phyloP scores from a whole-genome alignment of 495 filamentous ascomycete genomes.

The Neurospora sp. region DNA sequence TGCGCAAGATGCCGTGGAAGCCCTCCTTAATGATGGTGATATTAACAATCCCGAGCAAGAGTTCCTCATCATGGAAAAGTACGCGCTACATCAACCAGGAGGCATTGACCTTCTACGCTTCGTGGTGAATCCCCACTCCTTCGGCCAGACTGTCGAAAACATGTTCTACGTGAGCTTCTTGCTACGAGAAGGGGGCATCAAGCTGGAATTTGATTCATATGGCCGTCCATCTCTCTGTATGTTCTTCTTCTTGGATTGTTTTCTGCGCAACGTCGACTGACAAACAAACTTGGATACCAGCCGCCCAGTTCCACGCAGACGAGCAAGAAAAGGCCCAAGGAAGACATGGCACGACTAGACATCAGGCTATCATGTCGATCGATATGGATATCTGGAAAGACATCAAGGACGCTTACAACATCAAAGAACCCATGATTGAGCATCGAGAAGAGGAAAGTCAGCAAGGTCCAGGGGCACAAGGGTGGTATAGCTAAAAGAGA shows the following conservation, averaged over 20 bases:
- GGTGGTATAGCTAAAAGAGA: slow-evolving; percentile 61
- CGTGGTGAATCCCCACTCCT: slow-evolving; percentile 77
- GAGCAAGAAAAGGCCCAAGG: slow-evolving; percentile 6
- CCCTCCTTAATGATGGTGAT: slow-evolving; percentile 23
- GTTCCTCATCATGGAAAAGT: slow-evolving; percentile 39
- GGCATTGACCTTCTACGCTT: slow-evolving; percentile 72
- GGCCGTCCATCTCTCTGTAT: slow-evolving; percentile 64
- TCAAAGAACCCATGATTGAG: slow-evolving; percentile 72
- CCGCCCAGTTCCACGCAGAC: slow-evolving; percentile 16
- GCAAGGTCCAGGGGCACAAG: slow-evolving; percentile 44
- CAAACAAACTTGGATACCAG: slow-evolving; percentile 4
- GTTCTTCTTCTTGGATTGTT: slow-evolving; percentile 12
- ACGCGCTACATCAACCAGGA: slow-evolving; percentile 50
- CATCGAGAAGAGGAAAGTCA: slow-evolving; percentile 56
- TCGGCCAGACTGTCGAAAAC: slow-evolving; percentile 95
- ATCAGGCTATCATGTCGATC: slow-evolving; percentile 76
- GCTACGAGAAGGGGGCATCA: slow-evolving; percentile 72
- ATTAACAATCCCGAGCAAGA: slow-evolving; percentile 23
- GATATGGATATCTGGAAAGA: slow-evolving; percentile 76
- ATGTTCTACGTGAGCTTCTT: slow-evolving; percentile 95
- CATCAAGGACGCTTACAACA: slow-evolving; percentile 60
- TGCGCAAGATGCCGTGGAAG: slow-evolving; percentile 31
- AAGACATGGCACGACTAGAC: slow-evolving; percentile 45
- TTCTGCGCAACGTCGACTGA: neutral
- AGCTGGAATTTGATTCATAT: slow-evolving; percentile 51